Conservation (phyloP, 1,284 basidiomycete species). For the Microbotryomycetes sp. region DNA sequence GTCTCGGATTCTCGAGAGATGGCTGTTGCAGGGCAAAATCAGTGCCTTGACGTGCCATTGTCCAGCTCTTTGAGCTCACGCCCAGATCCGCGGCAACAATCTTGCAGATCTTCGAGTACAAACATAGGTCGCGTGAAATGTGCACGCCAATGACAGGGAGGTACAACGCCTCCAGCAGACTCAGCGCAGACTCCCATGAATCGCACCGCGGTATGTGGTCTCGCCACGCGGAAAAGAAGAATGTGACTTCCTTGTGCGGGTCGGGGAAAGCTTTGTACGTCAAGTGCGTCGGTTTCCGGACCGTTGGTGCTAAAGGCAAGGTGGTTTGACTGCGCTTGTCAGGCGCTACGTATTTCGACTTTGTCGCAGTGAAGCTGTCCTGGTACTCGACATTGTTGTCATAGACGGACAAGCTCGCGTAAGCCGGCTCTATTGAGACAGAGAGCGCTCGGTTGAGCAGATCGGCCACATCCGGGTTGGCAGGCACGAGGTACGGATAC, state of each 20-base stretch:
- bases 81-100: conserved; percentile 2
- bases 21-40: not conserved
- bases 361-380: not conserved
- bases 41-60: too few relatives aligned
- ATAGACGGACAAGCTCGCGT: conserved; percentile 23
- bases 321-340: conserved; percentile 1
- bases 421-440: conserved; percentile 36
- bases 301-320: not conserved
- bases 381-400: not conserved
- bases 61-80: not conserved
- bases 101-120: conserved; percentile 12
- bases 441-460: conserved; percentile 45
- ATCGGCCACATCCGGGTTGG: conserved; percentile 74
- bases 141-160: conserved; percentile 40
- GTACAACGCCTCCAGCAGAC: conserved; percentile 39
- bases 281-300: not conserved
- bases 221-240: conserved; percentile 81
- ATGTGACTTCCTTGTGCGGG: conserved; percentile 60
- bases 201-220: conserved; percentile 61
- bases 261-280: conserved; percentile 2
- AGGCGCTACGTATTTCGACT: conserved; percentile 5
- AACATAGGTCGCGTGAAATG: conserved; percentile 13
- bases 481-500: conserved; percentile 78
- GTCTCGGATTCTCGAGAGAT: not conserved
- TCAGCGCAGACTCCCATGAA: conserved; percentile 55